Conservation (phyloP, 352 stramenopile species). For the Phytopythium mirpurense region DNA sequence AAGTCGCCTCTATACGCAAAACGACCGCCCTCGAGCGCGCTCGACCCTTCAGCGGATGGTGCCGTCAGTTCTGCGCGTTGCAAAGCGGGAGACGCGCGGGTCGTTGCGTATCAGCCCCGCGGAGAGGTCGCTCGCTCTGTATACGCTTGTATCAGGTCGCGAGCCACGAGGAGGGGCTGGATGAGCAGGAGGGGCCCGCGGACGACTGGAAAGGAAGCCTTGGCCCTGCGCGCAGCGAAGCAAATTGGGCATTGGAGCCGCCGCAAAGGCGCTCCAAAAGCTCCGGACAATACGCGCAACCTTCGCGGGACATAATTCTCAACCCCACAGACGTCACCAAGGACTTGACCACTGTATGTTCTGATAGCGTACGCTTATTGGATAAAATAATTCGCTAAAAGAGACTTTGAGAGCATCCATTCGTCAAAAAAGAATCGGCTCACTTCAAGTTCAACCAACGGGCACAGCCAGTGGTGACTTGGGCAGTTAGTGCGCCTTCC, state of each 20-base stretch:
- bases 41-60: neutral
- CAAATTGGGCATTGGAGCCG: constrained; percentile 6
- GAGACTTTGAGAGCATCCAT: too few relatives aligned
- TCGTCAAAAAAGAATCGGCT: too few relatives aligned
- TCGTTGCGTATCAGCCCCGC: neutral
- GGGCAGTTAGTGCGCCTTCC: too few relatives aligned
- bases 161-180: neutral
- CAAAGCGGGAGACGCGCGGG: neutral
- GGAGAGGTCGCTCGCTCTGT: neutral
- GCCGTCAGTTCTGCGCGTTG: neutral
- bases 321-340: neutral
- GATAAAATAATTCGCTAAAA: too few relatives aligned
- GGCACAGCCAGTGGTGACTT: too few relatives aligned
- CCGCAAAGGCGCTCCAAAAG: constrained; percentile 1
- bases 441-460: too few relatives aligned
- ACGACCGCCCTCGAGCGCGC: neutral
- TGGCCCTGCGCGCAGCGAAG: constrained; percentile 1
- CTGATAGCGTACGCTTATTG: neutral
- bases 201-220: neutral
- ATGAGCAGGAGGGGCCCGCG: neutral
- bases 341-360: neutral
- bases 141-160: neutral
- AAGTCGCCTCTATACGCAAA: too few relatives aligned
- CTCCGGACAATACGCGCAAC: neutral
- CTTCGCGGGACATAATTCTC: constrained; percentile 7